A percentile compares a stretch with the other conserved stretches of the same genome.
These are phyloP conservation scores for Suillus subluteus DNA, from an alignment of 768 basidiomycete species.

Conservation along the genomic window DNA sequence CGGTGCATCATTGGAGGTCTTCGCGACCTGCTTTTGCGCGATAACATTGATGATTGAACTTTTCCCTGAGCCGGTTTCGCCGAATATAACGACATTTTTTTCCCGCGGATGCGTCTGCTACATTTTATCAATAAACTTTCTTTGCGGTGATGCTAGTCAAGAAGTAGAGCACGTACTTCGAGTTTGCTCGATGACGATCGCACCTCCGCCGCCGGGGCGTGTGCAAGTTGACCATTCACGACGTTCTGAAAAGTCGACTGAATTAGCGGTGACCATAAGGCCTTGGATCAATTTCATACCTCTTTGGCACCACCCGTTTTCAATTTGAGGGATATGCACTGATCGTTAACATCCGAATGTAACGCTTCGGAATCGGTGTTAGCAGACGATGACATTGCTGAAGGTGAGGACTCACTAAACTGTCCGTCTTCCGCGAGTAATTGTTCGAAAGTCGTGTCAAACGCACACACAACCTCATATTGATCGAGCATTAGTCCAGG, in stretches of 20 bases:
- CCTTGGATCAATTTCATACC: background rate
- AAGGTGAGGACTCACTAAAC: background rate
- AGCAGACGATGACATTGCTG: background rate
- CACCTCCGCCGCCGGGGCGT: no score
- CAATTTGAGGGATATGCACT: background rate
- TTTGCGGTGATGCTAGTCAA: background rate
- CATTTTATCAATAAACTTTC: background rate
- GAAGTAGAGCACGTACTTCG: background rate
- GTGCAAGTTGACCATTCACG: background rate
- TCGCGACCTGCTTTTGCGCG: slow-evolving; percentile 14
- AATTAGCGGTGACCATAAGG: background rate
- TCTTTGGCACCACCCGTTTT: background rate
- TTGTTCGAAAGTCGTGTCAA: background rate
- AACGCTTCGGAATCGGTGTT: background rate
- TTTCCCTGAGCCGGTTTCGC: slow-evolving; percentile 30
- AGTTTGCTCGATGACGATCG: background rate
- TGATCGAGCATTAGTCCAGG: background rate
- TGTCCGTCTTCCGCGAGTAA: background rate
- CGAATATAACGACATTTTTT: slow-evolving; percentile 26
- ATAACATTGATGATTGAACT: slow-evolving; percentile 32
- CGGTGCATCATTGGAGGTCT: slow-evolving; percentile 11
- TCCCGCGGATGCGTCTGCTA: background rate
- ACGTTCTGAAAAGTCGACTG: background rate
- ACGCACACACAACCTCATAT: background rate
- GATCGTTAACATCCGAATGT: no score